These are phyloP conservation scores for Iris pallida DNA, from an alignment of 116 monocot genomes.

Conservation along the genomic window DNA sequence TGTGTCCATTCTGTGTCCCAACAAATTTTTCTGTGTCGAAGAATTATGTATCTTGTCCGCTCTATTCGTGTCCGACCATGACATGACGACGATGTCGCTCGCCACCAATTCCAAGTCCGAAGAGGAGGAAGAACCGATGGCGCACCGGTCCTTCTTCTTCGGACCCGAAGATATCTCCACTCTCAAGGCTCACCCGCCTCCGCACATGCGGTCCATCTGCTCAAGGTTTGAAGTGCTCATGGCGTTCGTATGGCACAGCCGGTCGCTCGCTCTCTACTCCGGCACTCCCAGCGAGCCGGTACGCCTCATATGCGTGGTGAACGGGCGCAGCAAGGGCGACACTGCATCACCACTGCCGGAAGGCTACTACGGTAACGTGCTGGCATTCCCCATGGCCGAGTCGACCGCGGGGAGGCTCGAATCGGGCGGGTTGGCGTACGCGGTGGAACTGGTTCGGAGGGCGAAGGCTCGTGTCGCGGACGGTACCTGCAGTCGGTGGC, in stretches of 20 bases:
- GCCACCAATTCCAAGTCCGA: too few species aligned
- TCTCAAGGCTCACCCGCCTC: conserved; percentile 22
- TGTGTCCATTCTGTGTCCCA: too few species aligned
- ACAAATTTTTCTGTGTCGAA: too few species aligned
- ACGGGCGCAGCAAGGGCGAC: conserved; percentile 14
- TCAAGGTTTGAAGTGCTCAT: conserved; percentile 42
- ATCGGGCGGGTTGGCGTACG: not conserved
- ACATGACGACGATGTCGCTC: too few species aligned
- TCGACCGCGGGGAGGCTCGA: not conserved
- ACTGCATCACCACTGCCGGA: conserved; percentile 2
- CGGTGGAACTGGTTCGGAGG: conserved; percentile 10
- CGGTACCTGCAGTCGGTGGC: conserved; percentile 15
- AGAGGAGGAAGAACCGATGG: too few species aligned
- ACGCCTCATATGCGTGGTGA: conserved; percentile 40
- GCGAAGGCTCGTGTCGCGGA: not conserved
- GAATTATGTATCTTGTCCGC: too few species aligned
- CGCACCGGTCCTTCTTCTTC: conserved; percentile 47
- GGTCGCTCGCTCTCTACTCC: conserved; percentile 22
- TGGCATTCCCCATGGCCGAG: conserved; percentile 9
- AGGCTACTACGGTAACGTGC: conserved; percentile 15
- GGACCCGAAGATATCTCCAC: conserved; percentile 20
- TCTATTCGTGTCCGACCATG: too few species aligned
- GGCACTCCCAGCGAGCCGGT: conserved; percentile 33
- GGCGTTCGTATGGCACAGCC: conserved; percentile 30
- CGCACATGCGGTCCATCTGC: conserved; percentile 1